Evolutionary conservation across 2,329 filamentous ascomycete genomes (phyloP).

Genomic region (Aspergillus sclerotialis): DNA sequence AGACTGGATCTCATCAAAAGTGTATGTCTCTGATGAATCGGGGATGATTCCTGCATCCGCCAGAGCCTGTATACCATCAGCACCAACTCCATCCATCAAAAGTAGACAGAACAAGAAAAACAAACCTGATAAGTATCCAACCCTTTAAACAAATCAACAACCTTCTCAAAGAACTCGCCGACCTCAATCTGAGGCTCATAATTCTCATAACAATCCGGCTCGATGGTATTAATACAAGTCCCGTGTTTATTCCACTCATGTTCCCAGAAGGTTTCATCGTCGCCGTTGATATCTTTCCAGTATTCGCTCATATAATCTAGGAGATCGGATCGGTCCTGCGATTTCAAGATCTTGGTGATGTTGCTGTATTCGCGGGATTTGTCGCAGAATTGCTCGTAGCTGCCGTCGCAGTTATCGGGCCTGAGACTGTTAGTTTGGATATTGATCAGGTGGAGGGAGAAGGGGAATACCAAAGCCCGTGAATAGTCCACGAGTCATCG

Average conservation of each 20-base stretch:
- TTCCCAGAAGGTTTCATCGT: conserved; percentile 57
- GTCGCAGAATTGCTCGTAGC: conserved; percentile 52
- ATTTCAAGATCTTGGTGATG: conserved; percentile 49
- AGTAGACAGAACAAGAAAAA: not conserved
- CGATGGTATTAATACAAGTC: conserved; percentile 64
- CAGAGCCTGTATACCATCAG: conserved; percentile 35
- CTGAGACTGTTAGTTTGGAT: conserved; percentile 13
- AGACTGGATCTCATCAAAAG: conserved; percentile 41
- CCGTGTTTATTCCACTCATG: conserved; percentile 69
- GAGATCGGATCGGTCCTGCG: conserved; percentile 43
- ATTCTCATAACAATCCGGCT: conserved; percentile 56
- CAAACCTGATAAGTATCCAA: conserved; percentile 48
- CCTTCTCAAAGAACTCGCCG: conserved; percentile 50
- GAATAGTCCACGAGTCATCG: conserved; percentile 51
- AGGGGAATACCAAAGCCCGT: conserved; percentile 46
- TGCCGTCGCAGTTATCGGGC: conserved; percentile 51
- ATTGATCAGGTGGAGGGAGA: not conserved
- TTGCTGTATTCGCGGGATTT: conserved; percentile 48
- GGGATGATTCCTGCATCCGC: conserved; percentile 50
- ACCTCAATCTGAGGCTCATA: conserved; percentile 51
- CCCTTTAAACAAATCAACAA: conserved; percentile 49
- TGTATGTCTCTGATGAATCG: conserved; percentile 44
- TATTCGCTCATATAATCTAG: conserved; percentile 54
- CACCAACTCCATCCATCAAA: not conserved
- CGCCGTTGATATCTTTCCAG: conserved; percentile 51